Conservation (phyloP, 2,329 filamentous ascomycete genomes). For the Immersiporthe knoxdaviesiana region DNA sequence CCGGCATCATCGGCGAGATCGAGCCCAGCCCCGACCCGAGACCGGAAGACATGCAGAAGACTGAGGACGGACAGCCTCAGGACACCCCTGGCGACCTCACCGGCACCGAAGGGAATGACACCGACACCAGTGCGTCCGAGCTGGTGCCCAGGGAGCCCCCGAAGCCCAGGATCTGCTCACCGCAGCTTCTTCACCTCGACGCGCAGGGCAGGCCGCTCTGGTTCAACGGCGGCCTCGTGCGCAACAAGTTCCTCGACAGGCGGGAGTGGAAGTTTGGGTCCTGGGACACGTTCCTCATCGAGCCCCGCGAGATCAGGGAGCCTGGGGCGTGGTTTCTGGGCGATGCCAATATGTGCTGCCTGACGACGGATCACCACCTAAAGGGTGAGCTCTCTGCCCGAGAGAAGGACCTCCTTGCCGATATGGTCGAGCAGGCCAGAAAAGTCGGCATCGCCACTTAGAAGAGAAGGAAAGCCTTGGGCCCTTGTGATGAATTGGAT, state of each 20-base stretch:
- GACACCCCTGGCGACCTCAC: neutral
- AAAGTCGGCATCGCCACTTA: constrained; percentile 24
- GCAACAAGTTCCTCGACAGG: constrained; percentile 46
- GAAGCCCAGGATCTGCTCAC: constrained; percentile 45
- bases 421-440: constrained; percentile 37
- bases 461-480: neutral
- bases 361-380: constrained; percentile 36
- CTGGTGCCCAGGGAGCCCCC: constrained; percentile 18
- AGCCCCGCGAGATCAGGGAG: constrained; percentile 35
- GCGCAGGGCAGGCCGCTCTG: constrained; percentile 45
- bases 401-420: constrained; percentile 36
- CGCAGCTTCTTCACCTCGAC: constrained; percentile 50
- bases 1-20: constrained; percentile 39
- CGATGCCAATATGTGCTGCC: constrained; percentile 42
- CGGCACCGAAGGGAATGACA: neutral
- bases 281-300: constrained; percentile 42
- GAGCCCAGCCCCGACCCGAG: neutral
- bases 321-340: constrained; percentile 40
- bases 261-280: constrained; percentile 40
- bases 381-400: constrained; percentile 33
- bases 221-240: constrained; percentile 51
- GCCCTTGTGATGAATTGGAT: neutral
- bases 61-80: neutral
- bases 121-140: constrained; percentile 26
- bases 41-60: neutral